Base-by-base conservation (phyloP, 2,329 filamentous ascomycete genomes). In the Colletotrichum lindemuthianum region DNA sequence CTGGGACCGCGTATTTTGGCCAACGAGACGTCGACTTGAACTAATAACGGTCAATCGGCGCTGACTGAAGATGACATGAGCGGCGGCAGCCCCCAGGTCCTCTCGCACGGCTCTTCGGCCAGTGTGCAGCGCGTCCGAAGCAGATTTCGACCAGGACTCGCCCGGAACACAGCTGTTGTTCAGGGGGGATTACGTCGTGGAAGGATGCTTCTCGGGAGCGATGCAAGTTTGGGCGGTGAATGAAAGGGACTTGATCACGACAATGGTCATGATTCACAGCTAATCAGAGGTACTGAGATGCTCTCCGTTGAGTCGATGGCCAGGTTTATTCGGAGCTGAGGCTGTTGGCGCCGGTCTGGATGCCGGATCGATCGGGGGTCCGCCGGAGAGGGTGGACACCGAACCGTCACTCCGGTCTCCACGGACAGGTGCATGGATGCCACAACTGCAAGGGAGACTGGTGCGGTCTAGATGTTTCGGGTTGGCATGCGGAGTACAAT, bases 331-430 rank as follows among this genome's bases (percentile, higher is more conserved):
- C 51, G 58, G 58, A 24, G 40, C 40, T 52, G 44, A 44, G 39
- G 50, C 45, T 33, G 39, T 40, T 51, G 32, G 41, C 43, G 40
- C 51, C 58, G 61, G 58, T 32, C 24, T 56, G 36, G 34, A 36
- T 61, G 61, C 61, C 58, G 61, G 41, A 56, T 56, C 51, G 15
- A 57, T 57, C 47, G 58, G 61, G 40, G 36, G 39, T 61, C 61
- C 47, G 61, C 54, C 52, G 51, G 61, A 53, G 13, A 39, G 45
- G 24, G 40, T 48, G 58, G 58, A 41, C 34, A 39, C 45, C 33
- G 32, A 37, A 16, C 47, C 36, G 15, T 47, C 40, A 15, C 15
- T 15, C 37, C 10, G 48, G 32, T 48, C 24, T 41, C 15, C 15
- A 39, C 15, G 16, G 12, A 48, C 45, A 45, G 57, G 24, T 43